Conservation (phyloP, 306 rosid species). For the Castanea crenata region DNA sequence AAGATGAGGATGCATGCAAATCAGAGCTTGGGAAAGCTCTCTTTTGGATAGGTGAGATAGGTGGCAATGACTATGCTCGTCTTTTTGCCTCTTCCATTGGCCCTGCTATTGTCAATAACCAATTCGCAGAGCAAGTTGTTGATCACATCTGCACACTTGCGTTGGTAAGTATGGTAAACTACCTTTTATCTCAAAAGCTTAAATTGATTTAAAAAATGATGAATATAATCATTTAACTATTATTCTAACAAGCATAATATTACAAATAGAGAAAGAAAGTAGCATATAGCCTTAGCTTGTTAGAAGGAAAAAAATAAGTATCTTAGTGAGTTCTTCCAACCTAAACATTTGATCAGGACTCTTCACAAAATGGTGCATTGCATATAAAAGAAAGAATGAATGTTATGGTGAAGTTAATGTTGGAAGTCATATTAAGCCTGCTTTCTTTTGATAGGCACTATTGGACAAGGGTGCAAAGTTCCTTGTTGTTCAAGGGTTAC, state of each 20-base stretch:
- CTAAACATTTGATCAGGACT: too few relatives aligned
- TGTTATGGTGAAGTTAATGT: too few relatives aligned
- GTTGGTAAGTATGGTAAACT: not conserved
- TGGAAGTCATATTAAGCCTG: not conserved
- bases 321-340: too few relatives aligned
- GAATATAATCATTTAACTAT: too few relatives aligned
- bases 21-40: not conserved
- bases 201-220: too few relatives aligned
- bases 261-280: too few relatives aligned
- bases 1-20: not conserved
- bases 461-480: constrained; percentile 20
- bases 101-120: not conserved
- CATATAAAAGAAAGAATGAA: too few relatives aligned
- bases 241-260: too few relatives aligned
- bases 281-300: too few relatives aligned
- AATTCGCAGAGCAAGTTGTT: not conserved
- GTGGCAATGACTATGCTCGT: constrained; percentile 29
- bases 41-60: constrained; percentile 28
- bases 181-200: too few relatives aligned
- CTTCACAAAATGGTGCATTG: too few relatives aligned
- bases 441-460: not conserved
- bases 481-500: constrained; percentile 30
- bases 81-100: constrained; percentile 2
- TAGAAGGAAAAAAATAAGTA: too few relatives aligned
- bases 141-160: not conserved